phyloP scores from a whole-genome alignment of 805 yeast species.

The Candida sithepensis region DNA sequence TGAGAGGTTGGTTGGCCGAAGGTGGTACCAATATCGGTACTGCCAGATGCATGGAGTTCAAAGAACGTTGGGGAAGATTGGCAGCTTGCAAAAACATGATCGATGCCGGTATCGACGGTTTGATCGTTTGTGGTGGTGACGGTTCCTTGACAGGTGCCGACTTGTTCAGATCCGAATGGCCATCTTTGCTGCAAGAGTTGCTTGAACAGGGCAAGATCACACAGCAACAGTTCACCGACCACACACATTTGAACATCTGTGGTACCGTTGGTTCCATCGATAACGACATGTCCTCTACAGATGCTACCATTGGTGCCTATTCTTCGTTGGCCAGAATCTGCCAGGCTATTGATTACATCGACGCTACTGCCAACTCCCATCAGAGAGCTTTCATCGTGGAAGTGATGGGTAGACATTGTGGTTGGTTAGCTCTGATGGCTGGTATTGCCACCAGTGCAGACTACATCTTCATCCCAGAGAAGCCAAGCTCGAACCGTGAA shows the following conservation, averaged over 20 bases:
- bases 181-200: conserved; percentile 60
- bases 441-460: conserved; percentile 81
- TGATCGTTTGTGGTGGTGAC: conserved; percentile 81
- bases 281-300: conserved; percentile 82
- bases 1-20: conserved; percentile 61
- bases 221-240: conserved; percentile 40
- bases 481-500: conserved; percentile 57
- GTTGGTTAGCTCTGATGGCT: conserved; percentile 81
- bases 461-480: conserved; percentile 75
- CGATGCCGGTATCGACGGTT: conserved; percentile 69
- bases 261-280: conserved; percentile 84
- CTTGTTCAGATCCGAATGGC: conserved; percentile 74
- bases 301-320: conserved; percentile 77
- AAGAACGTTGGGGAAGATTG: conserved; percentile 63
- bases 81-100: conserved; percentile 63
- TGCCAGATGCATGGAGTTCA: conserved; percentile 67
- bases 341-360: conserved; percentile 74
- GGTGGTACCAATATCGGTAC: conserved; percentile 84
- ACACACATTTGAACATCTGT: conserved; percentile 60
- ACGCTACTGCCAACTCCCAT: conserved; percentile 80
- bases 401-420: conserved; percentile 90
- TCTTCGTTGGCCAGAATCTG: conserved; percentile 75
- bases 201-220: conserved; percentile 43
- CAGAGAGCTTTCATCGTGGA: conserved; percentile 81
- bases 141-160: conserved; percentile 84